These are phyloP conservation scores for Camellia lanceoleosa DNA, from an alignment of 148 eudicot genomes.

Conservation along the genomic window DNA sequence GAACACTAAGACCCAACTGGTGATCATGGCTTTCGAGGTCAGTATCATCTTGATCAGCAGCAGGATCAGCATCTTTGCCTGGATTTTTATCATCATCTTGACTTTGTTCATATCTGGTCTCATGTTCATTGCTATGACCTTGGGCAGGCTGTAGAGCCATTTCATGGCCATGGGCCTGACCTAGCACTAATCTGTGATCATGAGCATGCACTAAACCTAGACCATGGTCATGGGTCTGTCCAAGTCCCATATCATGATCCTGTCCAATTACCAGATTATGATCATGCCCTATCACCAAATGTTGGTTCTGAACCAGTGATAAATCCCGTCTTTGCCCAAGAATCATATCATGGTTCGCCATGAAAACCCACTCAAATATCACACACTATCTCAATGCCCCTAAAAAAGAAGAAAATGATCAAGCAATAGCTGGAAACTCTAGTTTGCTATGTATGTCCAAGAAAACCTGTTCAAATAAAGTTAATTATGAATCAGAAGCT, in stretches of 20 bases:
- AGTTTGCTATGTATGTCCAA: not conserved
- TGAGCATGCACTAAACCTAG: slow-evolving; percentile 18
- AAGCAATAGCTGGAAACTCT: slow-evolving; percentile 1
- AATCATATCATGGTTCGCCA: slow-evolving; percentile 43
- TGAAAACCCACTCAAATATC: slow-evolving; percentile 7
- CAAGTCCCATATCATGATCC: slow-evolving; percentile 34
- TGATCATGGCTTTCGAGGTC: slow-evolving; percentile 29
- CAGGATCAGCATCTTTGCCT: slow-evolving; percentile 25
- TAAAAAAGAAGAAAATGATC: not conserved
- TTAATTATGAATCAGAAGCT: not conserved
- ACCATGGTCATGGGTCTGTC: slow-evolving; percentile 17
- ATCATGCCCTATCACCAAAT: slow-evolving; percentile 34
- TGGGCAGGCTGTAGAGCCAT: slow-evolving; percentile 31
- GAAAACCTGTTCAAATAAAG: slow-evolving; percentile 11
- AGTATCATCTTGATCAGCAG: slow-evolving; percentile 27
- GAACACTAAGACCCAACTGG: slow-evolving; percentile 26
- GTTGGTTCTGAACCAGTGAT: slow-evolving; percentile 37
- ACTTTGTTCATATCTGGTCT: slow-evolving; percentile 29
- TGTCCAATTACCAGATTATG: slow-evolving; percentile 34
- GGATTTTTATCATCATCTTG: slow-evolving; percentile 25
- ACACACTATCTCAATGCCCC: slow-evolving; percentile 1
- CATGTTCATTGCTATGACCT: slow-evolving; percentile 30
- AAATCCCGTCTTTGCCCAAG: slow-evolving; percentile 33
- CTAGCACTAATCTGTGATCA: slow-evolving; percentile 16
- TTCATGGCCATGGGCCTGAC: slow-evolving; percentile 23